phyloP scores from a whole-genome alignment of 78 protist genomes.

The Tieghemostelium lacteum region DNA sequence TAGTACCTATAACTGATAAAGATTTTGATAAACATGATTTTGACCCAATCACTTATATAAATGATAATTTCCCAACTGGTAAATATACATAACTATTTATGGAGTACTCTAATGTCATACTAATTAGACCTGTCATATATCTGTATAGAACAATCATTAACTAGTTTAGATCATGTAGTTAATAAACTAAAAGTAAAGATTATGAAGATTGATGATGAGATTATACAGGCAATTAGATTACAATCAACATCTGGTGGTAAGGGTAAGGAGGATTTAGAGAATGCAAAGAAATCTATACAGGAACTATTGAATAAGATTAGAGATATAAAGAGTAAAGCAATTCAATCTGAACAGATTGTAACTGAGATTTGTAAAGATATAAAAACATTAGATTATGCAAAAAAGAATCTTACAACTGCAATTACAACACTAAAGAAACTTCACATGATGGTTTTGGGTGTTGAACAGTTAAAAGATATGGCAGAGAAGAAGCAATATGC shows the following conservation, averaged over 20 bases:
- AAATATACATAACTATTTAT: neutral
- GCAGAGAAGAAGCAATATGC: slow-evolving; percentile 56
- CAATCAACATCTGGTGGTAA: slow-evolving; percentile 71
- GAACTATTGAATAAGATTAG: slow-evolving; percentile 84
- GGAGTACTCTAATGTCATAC: too few species aligned
- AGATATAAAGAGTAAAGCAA: slow-evolving; percentile 86
- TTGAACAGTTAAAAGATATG: slow-evolving; percentile 62
- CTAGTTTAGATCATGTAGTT: slow-evolving; percentile 31
- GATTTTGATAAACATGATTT: slow-evolving; percentile 86
- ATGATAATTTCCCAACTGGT: slow-evolving; percentile 82
- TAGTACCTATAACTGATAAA: slow-evolving; percentile 73
- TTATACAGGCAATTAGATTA: slow-evolving; percentile 76
- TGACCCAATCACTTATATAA: slow-evolving; percentile 84
- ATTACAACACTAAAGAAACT: slow-evolving; percentile 87
- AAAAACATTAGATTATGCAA: slow-evolving; percentile 91
- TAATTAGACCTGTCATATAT: neutral
- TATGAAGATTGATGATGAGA: slow-evolving; percentile 62
- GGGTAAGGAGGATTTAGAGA: slow-evolving; percentile 85
- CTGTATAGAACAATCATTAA: slow-evolving; percentile 38
- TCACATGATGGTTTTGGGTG: slow-evolving; percentile 83
- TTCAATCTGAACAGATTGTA: slow-evolving; percentile 88
- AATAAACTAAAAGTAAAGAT: slow-evolving; percentile 56
- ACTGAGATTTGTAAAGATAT: slow-evolving; percentile 92
- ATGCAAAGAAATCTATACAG: slow-evolving; percentile 76
- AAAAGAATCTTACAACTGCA: slow-evolving; percentile 87